phyloP scores from a whole-genome alignment of 768 basidiomycete species.

The Leccinellum albellum region DNA sequence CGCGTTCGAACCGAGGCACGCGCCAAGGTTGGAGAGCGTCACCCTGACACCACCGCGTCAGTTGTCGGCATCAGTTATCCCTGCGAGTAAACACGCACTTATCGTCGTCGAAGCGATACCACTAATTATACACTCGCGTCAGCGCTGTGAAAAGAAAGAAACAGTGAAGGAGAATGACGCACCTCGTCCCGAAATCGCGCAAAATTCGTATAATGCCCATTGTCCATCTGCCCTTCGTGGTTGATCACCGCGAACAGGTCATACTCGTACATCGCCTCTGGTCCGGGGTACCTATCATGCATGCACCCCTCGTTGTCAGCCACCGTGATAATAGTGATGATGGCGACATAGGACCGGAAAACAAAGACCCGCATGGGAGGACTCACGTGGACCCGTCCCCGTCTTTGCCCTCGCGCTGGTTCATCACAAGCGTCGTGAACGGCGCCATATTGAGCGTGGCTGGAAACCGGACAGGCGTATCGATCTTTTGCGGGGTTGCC shows the following conservation, averaged over 20 bases:
- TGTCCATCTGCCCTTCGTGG: slow-evolving; percentile 92
- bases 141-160: neutral
- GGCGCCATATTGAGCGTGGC: slow-evolving; percentile 84
- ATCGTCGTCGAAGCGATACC: slow-evolving; percentile 94
- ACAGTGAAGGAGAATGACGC: slow-evolving; percentile 26
- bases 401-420: slow-evolving; percentile 44
- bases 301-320: neutral
- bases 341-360: neutral
- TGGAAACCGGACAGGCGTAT: slow-evolving; percentile 78
- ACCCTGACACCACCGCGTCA: slow-evolving; percentile 44
- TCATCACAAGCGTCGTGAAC: slow-evolving; percentile 67
- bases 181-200: slow-evolving; percentile 84
- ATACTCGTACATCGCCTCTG: slow-evolving; percentile 77
- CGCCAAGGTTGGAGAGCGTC: slow-evolving; percentile 61
- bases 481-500: slow-evolving; percentile 77
- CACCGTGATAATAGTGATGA: neutral
- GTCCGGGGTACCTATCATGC: slow-evolving; percentile 43
- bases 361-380: neutral
- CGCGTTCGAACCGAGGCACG: slow-evolving; percentile 67
- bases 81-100: slow-evolving; percentile 49
- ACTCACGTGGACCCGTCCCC: slow-evolving; percentile 25
- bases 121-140: slow-evolving; percentile 40
- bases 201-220: slow-evolving; percentile 91
- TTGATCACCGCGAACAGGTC: slow-evolving; percentile 92
- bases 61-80: neutral